Conservation (phyloP, 192 early-diverging fungal species). For the Gaertneriomyces semiglobifer region DNA sequence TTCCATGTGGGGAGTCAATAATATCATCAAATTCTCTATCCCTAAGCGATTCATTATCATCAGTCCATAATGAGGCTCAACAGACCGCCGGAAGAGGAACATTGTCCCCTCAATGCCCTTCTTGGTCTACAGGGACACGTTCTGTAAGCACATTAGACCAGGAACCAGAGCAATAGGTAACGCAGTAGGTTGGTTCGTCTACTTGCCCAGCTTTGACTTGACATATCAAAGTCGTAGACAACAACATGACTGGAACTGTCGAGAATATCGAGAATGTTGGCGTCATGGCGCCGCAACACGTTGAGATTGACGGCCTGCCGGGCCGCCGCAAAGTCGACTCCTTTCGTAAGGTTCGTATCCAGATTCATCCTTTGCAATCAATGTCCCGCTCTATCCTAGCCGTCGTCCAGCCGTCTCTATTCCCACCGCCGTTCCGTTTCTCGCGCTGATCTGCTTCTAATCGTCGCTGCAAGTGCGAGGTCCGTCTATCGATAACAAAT, state of each 20-base stretch:
- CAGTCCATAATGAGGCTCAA: slow-evolving; percentile 61
- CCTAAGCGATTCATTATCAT: slow-evolving; percentile 85
- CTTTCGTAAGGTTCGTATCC: too few species aligned
- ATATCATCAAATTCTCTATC: slow-evolving; percentile 73
- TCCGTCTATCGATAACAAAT: too few species aligned
- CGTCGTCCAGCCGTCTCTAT: too few species aligned
- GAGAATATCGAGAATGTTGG: slow-evolving; percentile 69
- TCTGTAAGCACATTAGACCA: neutral
- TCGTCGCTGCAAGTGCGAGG: too few species aligned
- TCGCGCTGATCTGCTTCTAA: too few species aligned
- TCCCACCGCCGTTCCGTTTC: too few species aligned
- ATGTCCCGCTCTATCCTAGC: too few species aligned
- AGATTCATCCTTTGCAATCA: too few species aligned
- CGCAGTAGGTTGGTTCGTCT: neutral
- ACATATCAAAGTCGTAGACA: slow-evolving; percentile 81
- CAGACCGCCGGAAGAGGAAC: slow-evolving; percentile 77
- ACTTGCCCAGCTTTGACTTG: slow-evolving; percentile 73
- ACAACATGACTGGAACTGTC: slow-evolving; percentile 84
- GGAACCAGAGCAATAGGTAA: neutral
- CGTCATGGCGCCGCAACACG: slow-evolving; percentile 80
- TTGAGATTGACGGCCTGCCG: slow-evolving; percentile 72
- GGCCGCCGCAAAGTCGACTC: slow-evolving; percentile 28
- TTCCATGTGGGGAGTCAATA: slow-evolving; percentile 66
- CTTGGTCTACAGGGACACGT: slow-evolving; percentile 62
- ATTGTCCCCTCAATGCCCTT: slow-evolving; percentile 87